Percentiles rank a stretch among this genome's conserved stretches.
phyloP scores from a whole-genome alignment of 257 asterid species.

The Cordia subcordata region DNA sequence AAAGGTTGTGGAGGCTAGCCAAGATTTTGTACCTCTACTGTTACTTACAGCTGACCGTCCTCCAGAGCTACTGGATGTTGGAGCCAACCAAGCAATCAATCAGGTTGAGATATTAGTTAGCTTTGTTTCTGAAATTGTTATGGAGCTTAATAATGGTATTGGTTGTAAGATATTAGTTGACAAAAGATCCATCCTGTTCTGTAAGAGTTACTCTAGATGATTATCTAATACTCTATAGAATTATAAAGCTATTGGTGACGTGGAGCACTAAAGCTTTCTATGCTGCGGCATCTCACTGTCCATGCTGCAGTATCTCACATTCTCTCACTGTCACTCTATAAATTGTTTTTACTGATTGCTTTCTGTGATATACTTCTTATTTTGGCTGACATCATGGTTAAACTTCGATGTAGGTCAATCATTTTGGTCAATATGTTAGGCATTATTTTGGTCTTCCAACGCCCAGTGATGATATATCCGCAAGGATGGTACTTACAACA shows the following conservation, averaged over 20 bases:
- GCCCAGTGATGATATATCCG: slow-evolving; percentile 74
- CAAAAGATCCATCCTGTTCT: too few species aligned
- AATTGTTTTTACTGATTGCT: neutral
- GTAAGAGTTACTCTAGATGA: too few species aligned
- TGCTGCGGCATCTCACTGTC: too few species aligned
- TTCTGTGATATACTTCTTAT: slow-evolving; percentile 1
- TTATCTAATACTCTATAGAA: too few species aligned
- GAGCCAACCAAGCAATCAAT: slow-evolving; percentile 97
- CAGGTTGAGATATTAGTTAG: slow-evolving; percentile 36
- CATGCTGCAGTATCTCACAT: too few species aligned
- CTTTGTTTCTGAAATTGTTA: neutral
- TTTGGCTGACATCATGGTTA: slow-evolving; percentile 1
- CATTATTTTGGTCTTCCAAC: slow-evolving; percentile 73
- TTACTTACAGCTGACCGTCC: slow-evolving; percentile 98
- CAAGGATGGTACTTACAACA: slow-evolving; percentile 81
- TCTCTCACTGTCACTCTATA: too few species aligned
- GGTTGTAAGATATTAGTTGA: neutral
- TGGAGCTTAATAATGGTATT: neutral
- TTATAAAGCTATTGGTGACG: too few species aligned
- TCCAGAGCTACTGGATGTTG: slow-evolving; percentile 85
- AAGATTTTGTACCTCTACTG: slow-evolving; percentile 80
- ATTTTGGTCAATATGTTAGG: slow-evolving; percentile 75
- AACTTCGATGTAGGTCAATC: slow-evolving; percentile 68
- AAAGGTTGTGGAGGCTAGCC: slow-evolving; percentile 98
- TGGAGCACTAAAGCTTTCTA: too few species aligned